Conservation (phyloP, 768 basidiomycete species). For the Leccinum subtestaceum region DNA sequence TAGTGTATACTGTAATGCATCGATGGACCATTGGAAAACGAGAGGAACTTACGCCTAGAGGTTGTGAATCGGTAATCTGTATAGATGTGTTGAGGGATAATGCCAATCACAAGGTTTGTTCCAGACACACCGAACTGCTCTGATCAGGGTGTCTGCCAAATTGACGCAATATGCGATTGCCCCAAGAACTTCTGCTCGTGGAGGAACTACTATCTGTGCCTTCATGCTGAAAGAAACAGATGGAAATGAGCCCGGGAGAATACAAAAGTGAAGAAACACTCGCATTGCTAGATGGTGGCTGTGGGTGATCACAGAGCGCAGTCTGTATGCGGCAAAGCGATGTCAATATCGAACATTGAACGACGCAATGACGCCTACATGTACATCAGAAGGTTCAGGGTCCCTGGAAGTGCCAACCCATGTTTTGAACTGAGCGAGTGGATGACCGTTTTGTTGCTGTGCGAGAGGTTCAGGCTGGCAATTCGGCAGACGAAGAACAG, state of each 20-base stretch:
- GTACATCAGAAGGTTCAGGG: neutral
- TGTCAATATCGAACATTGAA: neutral
- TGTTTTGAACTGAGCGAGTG: neutral
- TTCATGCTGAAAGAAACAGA: neutral
- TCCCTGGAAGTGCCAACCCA: neutral
- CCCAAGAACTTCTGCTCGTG: neutral
- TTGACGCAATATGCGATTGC: neutral
- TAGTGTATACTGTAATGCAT: neutral
- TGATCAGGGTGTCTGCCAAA: neutral
- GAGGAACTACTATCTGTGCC: neutral
- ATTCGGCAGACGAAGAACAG: neutral
- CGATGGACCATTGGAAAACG: neutral
- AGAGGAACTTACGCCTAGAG: slow-evolving; percentile 6
- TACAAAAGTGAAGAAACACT: neutral
- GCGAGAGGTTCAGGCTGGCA: neutral
- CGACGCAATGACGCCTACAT: neutral
- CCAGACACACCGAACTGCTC: neutral
- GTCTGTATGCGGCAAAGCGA: neutral
- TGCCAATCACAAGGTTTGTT: neutral
- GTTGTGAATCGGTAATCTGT: slow-evolving; percentile 1
- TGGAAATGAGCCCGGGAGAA: neutral
- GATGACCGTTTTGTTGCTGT: neutral
- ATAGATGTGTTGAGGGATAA: neutral
- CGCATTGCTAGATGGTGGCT: neutral
- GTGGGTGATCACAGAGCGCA: neutral